Base-by-base conservation (phyloP, 1,139 yeast species). In the Scheffersomyces cryptocercus region DNA sequence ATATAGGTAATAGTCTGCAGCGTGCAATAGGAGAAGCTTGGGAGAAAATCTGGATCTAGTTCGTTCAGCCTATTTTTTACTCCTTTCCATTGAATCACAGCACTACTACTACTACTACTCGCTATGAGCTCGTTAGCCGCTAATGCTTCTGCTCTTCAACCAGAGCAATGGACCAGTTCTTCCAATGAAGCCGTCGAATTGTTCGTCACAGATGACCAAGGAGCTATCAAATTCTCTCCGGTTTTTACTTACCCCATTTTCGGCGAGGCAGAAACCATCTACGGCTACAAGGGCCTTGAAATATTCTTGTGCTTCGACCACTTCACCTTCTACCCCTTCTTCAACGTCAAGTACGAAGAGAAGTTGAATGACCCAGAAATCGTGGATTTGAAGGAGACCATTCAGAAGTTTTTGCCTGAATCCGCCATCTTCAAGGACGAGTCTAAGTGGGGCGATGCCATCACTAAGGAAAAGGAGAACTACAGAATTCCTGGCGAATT, bases 241-340 rank as follows among this genome's bases (percentile, higher is more conserved):
- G 62, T 68, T 14, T 91, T 88, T 66, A 91, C 98, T 1, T 93
- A 93, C 63, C 96, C 97, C 2, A 84, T 93, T 11, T 93, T 82
- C 68, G 98, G 98, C 8, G 97, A 90, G 44, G 77, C 89, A 2
- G 99, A 95, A 61, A 83, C 85, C 42, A 84, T 95, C 8, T 89
- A 83, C 61, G 99, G 99, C 2, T 95, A 81, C 61, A 76, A 84
- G 52, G 85, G 81, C 55, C 71, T 91, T 37, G 70, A 73, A 37
- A 77, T 79, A 29, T 71, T 64, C 45, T 59, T 74, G 28, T 74
- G 79, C 49, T 74, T 73, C 51, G 79, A 74, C 51, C 77, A 77
- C 52, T 72, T 56, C 51, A 72, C 77, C 5, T 71, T 70, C 47
- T 60, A 59, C 39, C 77, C 78, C n/a, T 73, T 73, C 53, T 63